phyloP scores from a whole-genome alignment of 345 rosid species.

The Syzygium grande region DNA sequence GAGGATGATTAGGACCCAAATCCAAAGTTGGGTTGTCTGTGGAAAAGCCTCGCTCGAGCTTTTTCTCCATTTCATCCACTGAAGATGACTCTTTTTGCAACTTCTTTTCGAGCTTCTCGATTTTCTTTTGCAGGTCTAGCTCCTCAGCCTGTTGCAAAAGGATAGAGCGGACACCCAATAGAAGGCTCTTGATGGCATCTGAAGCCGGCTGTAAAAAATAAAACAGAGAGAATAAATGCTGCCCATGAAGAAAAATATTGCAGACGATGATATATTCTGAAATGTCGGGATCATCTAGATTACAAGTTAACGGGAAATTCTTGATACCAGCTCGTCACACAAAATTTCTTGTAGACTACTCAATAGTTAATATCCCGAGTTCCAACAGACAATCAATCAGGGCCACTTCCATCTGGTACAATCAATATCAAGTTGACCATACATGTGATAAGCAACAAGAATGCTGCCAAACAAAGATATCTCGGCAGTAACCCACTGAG shows the following conservation, averaged over 20 bases:
- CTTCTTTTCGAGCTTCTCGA: conserved; percentile 4
- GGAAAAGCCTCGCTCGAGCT: conserved; percentile 25
- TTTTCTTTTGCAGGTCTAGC: conserved; percentile 31
- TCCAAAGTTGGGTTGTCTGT: conserved; percentile 19
- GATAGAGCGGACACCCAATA: conserved; percentile 47
- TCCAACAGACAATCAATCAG: neutral
- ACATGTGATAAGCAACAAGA: neutral
- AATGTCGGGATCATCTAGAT: neutral
- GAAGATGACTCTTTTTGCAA: conserved; percentile 52
- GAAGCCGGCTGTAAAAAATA: conserved; percentile 43
- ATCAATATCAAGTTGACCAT: neutral
- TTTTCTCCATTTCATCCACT: conserved; percentile 56
- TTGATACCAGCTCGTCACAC: neutral
- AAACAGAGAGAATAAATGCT: neutral
- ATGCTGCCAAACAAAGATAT: neutral
- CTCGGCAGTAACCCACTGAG: too few species aligned
- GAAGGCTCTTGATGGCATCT: conserved; percentile 56
- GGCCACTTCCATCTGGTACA: neutral
- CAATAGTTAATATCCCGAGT: neutral
- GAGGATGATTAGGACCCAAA: conserved; percentile 64
- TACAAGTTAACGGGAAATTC: neutral
- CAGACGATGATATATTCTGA: neutral
- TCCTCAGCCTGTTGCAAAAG: conserved; percentile 59
- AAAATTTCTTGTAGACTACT: neutral
- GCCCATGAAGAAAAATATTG: neutral